Base-by-base conservation (phyloP, 23 red algal species). In the Cyanidiococcus yangmingshanensis region DNA sequence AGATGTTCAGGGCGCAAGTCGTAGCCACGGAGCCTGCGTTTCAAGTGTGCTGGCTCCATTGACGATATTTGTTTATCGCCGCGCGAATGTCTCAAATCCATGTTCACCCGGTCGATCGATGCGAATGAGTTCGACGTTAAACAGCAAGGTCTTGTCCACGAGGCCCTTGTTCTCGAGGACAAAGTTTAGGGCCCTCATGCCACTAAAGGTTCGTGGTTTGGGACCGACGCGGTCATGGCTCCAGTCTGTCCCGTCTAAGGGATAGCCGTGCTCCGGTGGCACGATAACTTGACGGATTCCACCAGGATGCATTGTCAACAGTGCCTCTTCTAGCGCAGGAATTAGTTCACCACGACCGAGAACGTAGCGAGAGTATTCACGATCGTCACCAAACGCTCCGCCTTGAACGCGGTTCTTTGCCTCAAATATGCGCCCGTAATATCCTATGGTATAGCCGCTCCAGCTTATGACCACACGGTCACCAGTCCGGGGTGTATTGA, bases 141-240 rank as follows among this genome's bases (percentile, higher is more conserved):
- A 50, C 40, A 80, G 59, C 16, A 80, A 37, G 50, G 77, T 80
- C 59, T 80, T 80, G 59, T 80, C 77, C 7, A 80, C 38, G 59
- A 80, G 35, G 50, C 77, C 77, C 30, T 38, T 45, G 77, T 80
- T 80, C 41, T 80, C 57, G 2, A 80, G 54, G 2, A 80, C 77
- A 35, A 80, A 80, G 31, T 80, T 51, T 1, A 80, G 77, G 18
- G 77, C 7, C 18, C 77, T 41, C 77, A 50, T 39, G 35, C 77
- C 77, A 33, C 57, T 68, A 50, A 80, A 80, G 37, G 77, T 80
- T 3, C 57, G 37, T 25, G 77, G 77, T 38, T 51, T 57, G 1
- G 77, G 77, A 2, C 77, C 77, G 77, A 80, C 77, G 16, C 41
- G 37, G 16, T 80, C 77, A 50, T 80, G 77, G 7, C 45, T 25